phyloP scores from a whole-genome alignment of 768 basidiomycete genomes.

The Kwoniella dejecticola region DNA sequence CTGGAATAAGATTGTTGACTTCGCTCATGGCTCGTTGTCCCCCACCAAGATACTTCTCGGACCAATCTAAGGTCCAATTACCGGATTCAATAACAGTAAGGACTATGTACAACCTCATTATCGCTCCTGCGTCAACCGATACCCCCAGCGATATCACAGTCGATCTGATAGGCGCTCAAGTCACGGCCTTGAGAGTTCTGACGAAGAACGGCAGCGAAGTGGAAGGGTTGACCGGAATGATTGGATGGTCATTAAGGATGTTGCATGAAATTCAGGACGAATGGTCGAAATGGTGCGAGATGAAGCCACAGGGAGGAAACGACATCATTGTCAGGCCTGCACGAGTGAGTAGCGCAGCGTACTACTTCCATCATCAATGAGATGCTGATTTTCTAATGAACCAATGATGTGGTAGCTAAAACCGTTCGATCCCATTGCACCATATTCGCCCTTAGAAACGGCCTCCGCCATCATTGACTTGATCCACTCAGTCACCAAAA shows the following conservation, averaged over 20 bases:
- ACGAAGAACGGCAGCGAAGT: constrained; percentile 40
- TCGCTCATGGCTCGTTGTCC: constrained; percentile 35
- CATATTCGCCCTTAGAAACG: constrained; percentile 31
- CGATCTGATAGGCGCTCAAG: constrained; percentile 62
- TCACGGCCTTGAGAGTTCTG: constrained; percentile 83
- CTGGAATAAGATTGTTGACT: constrained; percentile 41
- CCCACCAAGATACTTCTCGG: constrained; percentile 20
- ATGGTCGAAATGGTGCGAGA: constrained; percentile 46
- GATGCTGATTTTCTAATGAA: too few species aligned
- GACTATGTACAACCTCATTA: constrained; percentile 26
- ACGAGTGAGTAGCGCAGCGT: background rate
- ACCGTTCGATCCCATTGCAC: constrained; percentile 34
- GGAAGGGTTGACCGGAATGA: constrained; percentile 35
- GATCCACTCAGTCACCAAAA: constrained; percentile 39
- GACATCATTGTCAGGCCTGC: constrained; percentile 1
- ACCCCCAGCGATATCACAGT: constrained; percentile 10
- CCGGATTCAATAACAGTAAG: constrained; percentile 29
- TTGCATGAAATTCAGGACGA: constrained; percentile 28
- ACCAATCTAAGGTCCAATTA: background rate
- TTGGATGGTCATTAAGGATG: constrained; percentile 43
- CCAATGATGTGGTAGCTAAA: constrained; percentile 9
- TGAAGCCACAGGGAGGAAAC: constrained; percentile 21
- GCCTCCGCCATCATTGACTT: constrained; percentile 41
- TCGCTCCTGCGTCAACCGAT: background rate
- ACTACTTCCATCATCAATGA: too few species aligned